Conservation (phyloP, 768 basidiomycete genomes). For the Lactarius psammicola region DNA sequence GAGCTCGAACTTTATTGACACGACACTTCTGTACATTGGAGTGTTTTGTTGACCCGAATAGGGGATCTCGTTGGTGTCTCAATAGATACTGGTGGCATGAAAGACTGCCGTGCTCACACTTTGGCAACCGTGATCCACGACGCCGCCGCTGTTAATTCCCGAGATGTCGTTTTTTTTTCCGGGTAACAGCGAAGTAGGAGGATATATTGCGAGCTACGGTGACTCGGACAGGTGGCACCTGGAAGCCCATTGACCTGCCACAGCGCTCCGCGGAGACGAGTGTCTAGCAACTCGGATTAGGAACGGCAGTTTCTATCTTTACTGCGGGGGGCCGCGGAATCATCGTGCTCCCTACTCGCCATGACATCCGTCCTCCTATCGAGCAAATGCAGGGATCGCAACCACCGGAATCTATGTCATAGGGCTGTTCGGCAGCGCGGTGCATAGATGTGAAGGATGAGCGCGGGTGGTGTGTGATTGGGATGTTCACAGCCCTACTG, state of each 20-base stretch:
- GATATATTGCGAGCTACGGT: not conserved
- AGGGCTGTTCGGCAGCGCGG: no score
- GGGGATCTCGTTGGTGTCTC: not conserved
- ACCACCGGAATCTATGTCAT: no score
- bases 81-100: not conserved
- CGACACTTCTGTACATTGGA: not conserved
- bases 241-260: not conserved
- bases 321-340: not conserved
- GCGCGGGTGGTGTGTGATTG: no score
- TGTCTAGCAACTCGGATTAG: not conserved
- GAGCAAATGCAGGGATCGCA: no score
- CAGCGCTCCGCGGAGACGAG: not conserved
- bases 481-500: no score
- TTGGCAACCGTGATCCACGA: not conserved
- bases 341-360: not conserved
- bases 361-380: no score
- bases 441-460: no score
- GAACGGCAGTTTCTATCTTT: not conserved
- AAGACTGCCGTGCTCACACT: not conserved
- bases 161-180: no score
- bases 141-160: not conserved
- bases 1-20: constrained; percentile 1
- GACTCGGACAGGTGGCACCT: not conserved
- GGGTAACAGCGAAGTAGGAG: not conserved
- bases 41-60: not conserved